Evolutionary conservation across 352 stramenopile genomes (phyloP), one percentile per base, ranked within the genome.

Genomic region (Phytopythium chamaehyphon): DNA sequence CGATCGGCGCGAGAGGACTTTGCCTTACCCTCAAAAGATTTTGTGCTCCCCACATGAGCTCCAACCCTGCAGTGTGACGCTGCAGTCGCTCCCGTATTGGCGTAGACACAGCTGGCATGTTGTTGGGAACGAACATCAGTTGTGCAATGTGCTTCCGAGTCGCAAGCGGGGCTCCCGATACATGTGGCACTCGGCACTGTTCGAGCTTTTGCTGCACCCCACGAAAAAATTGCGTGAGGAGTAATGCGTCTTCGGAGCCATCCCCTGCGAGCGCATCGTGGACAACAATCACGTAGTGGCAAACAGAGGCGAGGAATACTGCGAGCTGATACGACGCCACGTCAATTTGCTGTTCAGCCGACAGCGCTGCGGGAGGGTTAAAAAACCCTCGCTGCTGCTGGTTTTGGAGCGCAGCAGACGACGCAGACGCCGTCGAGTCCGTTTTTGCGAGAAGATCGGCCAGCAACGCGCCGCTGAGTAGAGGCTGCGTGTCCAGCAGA

Each of bases 241-340:
- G 56, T 31, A 71, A 37, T 37, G 78, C 67, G 14, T 49, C 44
- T 12, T 49, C 44, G 16, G 44, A 19, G 9, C 62, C 40, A 11
- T 72, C 59, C 28, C 59, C 66, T 5, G 71, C 71, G 37, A 83
- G 48, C 0, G 51, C 55, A 22, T 83, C 73, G 49, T 88, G 76
- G 11, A 82, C 76, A 19, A 90, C 55, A 33, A 93, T 48, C 14
- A 93, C 72, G 38, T 90, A 88, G 61, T 93, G 83, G 53, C 83
- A 93, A 16, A 90, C 73, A 0, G 83, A 80, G 23, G 77, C 66
- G 40, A 93, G 48, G 46, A 90, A 82, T 9, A 82, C 66, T 8
- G 80, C 76, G 18, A 88, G 62, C 55, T 90, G 79, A 39, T 76
- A 62, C 14, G 83, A 87, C 42, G 66, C 59, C 8, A 70, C 56